Conservation (phyloP, 345 rosid genomes). For the Orychophragmus violaceus region DNA sequence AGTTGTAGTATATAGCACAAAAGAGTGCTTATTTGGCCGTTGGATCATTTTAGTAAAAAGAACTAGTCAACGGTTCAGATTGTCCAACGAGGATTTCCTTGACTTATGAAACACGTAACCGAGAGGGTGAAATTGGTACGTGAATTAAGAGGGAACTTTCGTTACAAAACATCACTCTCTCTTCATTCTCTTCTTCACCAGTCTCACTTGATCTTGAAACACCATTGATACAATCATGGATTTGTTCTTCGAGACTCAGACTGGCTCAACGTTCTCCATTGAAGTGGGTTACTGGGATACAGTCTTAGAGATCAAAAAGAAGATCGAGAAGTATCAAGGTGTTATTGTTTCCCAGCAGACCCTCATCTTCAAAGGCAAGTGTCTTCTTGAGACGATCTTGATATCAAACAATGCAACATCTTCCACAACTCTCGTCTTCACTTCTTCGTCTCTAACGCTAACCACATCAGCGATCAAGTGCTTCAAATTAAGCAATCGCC, state of each 20-base stretch:
- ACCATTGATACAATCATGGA: constrained; percentile 38
- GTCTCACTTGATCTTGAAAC: background rate
- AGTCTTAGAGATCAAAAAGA: constrained; percentile 66
- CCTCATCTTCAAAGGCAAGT: constrained; percentile 53
- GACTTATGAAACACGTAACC: too few relatives aligned
- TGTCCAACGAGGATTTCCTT: too few relatives aligned
- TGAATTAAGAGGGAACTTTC: too few relatives aligned
- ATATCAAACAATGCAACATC: constrained; percentile 52
- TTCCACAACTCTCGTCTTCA: constrained; percentile 58
- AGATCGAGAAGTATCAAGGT: constrained; percentile 57
- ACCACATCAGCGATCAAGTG: background rate
- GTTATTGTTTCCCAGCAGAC: constrained; percentile 55
- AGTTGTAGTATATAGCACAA: too few relatives aligned
- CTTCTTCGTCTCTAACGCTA: background rate
- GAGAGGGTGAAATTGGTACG: too few relatives aligned
- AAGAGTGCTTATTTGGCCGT: too few relatives aligned
- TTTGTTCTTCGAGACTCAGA: constrained; percentile 52
- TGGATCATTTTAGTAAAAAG: too few relatives aligned
- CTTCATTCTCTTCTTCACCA: too few relatives aligned
- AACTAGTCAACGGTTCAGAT: too few relatives aligned
- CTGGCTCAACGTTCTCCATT: constrained; percentile 54
- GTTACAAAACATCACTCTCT: too few relatives aligned
- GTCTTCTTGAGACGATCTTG: constrained; percentile 52
- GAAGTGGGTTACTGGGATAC: constrained; percentile 77
- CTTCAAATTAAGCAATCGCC: background rate